Evolutionary conservation across 768 basidiomycete species (phyloP), one percentile per base, ranked within the genome.

Genomic region (Suillus variegatus): DNA sequence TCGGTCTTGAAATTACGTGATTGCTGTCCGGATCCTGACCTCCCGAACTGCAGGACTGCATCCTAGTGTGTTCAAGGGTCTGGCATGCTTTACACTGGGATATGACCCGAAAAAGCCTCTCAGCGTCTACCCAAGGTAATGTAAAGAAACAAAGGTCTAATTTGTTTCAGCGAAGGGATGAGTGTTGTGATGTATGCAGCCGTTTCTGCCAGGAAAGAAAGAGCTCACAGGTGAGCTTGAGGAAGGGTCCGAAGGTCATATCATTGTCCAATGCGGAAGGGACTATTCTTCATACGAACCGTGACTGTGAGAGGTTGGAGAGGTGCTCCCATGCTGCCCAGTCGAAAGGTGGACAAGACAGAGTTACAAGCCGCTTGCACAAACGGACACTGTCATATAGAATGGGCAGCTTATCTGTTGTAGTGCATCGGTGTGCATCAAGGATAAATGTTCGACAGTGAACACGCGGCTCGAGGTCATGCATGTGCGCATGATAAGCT

Each of bases 121-220:
- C 16, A 18, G 51, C 51, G 7, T 52, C 28, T 9, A 16, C 4
- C 16, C 16, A 52, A 28, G 7, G 51, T 28, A 52, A 28, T 28
- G 0, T 3, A 16, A 4, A 1, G 51, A 52, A 8, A 28, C 0
- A 2, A 3, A 51, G 13, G 6, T 8, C 14, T 28, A 0, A 52
- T 0, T 9, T 18, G 2, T 32, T 28, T 32, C 51, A 28, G 51
- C 4, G 51, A 52, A 18, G 51, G 51, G 16, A 52, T 9, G 28
- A 52, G 16, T 52, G 16, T 52, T 4, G 28, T 52, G 4, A 32
- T 5, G 16, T 10, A 52, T 52, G 25, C 25, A 28, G 51, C 28
- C 8, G 51, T 52, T 7, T 52, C 8, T 18, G 25, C 51, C 4
- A 12, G 4, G 16, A 16, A 28, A 18, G 0, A 4, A 18, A 52